These are phyloP conservation scores for Blastocystis sp. DNA, from an alignment of 352 stramenopile genomes.

Conservation along the genomic window DNA sequence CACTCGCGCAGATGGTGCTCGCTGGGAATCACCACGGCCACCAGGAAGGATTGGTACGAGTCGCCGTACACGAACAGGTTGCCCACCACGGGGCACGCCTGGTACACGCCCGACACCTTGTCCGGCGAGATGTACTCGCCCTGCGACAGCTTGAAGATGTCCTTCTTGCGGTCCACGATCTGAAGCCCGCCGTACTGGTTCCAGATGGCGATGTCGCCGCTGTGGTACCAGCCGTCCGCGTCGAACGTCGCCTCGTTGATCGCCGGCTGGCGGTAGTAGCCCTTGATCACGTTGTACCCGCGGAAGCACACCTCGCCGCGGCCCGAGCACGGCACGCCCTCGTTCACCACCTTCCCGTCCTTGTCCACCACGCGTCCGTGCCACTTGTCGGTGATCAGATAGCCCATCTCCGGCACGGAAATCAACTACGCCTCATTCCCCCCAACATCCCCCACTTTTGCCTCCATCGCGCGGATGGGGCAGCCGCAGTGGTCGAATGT, in stretches of 20 bases:
- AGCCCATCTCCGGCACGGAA: conserved; percentile 67
- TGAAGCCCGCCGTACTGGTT: conserved; percentile 73
- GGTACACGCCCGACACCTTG: conserved; percentile 48
- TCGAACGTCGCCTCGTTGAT: conserved; percentile 84
- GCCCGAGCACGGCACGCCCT: conserved; percentile 75
- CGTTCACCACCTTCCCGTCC: conserved; percentile 70
- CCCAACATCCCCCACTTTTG: conserved; percentile 85
- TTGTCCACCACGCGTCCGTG: conserved; percentile 32
- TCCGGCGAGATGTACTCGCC: conserved; percentile 65
- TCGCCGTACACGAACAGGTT: conserved; percentile 88
- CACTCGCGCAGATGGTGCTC: conserved; percentile 77
- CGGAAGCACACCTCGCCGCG: conserved; percentile 78
- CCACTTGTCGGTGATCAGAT: conserved; percentile 53
- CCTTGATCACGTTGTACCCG: conserved; percentile 80
- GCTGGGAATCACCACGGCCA: conserved; percentile 89
- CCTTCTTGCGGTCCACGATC: conserved; percentile 68
- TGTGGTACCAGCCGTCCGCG: conserved; percentile 75
- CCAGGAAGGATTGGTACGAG: conserved; percentile 86
- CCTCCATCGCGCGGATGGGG: conserved; percentile 80
- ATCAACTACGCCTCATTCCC: conserved; percentile 72
- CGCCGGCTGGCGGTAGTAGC: conserved; percentile 91
- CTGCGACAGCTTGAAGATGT: conserved; percentile 68
- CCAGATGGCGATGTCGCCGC: conserved; percentile 79
- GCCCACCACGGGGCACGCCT: conserved; percentile 71
- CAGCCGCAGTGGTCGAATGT: conserved; percentile 85